These are phyloP conservation scores for Fomitopsis schrenkii DNA, from an alignment of 1,284 basidiomycete species.

Conservation along the genomic window DNA sequence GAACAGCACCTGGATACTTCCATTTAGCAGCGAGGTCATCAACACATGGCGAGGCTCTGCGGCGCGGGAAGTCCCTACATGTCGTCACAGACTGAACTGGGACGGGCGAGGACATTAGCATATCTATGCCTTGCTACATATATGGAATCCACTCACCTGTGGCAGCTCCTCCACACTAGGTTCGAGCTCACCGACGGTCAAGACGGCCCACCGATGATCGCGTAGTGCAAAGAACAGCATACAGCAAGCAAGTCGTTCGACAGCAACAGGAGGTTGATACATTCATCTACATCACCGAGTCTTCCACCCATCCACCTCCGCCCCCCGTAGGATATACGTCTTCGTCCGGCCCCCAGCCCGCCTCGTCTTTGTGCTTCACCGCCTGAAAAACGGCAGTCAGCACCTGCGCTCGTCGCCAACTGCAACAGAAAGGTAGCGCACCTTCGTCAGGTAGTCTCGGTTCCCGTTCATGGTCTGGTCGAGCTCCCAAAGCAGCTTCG, in stretches of 20 bases:
- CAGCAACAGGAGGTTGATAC: background rate
- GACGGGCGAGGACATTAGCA: too few relatives aligned
- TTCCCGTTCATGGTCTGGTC: constrained; percentile 58
- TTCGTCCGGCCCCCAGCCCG: constrained; percentile 22
- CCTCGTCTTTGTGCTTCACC: constrained; percentile 27
- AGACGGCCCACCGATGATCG: too few relatives aligned
- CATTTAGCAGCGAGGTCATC: too few relatives aligned
- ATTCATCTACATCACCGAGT: constrained; percentile 4
- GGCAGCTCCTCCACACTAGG: too few relatives aligned
- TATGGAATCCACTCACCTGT: background rate
- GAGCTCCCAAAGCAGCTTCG: constrained; percentile 41
- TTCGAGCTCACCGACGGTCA: too few relatives aligned
- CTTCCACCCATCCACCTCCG: constrained; percentile 17
- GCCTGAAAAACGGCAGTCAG: constrained; percentile 14
- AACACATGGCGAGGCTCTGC: too few relatives aligned
- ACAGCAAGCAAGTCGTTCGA: background rate
- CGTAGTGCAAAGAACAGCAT: background rate
- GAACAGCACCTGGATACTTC: too few relatives aligned
- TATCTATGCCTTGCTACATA: background rate
- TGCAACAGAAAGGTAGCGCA: constrained; percentile 18
- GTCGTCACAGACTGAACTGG: too few relatives aligned
- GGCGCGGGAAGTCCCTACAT: too few relatives aligned
- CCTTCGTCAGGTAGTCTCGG: constrained; percentile 67
- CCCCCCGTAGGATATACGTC: constrained; percentile 19
- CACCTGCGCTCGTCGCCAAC: background rate